These are phyloP conservation scores for Cunninghamia lanceolata DNA, from an alignment of 75 land plant genomes.

Conservation along the genomic window DNA sequence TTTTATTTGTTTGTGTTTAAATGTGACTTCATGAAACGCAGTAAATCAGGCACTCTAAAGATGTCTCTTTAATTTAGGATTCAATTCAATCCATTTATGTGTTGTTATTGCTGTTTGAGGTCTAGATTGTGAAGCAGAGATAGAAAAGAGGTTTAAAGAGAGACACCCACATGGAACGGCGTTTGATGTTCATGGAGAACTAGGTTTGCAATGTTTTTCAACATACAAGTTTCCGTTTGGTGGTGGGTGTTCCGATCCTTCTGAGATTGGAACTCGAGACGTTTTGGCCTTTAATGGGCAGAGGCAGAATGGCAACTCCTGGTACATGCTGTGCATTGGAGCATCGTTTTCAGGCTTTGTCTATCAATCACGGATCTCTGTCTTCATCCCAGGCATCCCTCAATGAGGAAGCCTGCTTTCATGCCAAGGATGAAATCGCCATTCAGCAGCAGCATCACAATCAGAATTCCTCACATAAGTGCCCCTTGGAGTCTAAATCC, in stretches of 20 bases:
- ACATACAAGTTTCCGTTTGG: background rate
- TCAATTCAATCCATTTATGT: background rate
- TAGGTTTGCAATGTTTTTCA: background rate
- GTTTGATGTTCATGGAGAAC: background rate
- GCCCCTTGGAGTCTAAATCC: background rate
- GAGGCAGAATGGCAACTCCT: background rate
- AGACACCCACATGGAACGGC: background rate
- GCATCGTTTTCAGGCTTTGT: background rate
- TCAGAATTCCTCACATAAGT: background rate
- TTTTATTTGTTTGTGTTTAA: background rate
- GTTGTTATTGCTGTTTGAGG: background rate
- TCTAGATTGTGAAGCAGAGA: background rate
- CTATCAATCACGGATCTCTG: constrained; percentile 4
- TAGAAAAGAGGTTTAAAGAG: background rate
- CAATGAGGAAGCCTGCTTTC: background rate
- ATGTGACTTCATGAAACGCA: background rate
- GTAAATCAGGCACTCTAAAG: background rate
- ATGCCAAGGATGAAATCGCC: background rate
- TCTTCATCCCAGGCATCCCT: background rate
- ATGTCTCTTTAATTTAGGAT: background rate
- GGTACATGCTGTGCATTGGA: background rate
- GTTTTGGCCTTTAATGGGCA: background rate
- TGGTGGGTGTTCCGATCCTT: background rate
- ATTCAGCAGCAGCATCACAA: background rate
- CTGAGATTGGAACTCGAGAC: constrained; percentile 3